Percentiles rank a stretch among this genome's conserved stretches.
Conservation (phyloP, 2,329 filamentous ascomycete genomes). For the Exserohilum rostratum region DNA sequence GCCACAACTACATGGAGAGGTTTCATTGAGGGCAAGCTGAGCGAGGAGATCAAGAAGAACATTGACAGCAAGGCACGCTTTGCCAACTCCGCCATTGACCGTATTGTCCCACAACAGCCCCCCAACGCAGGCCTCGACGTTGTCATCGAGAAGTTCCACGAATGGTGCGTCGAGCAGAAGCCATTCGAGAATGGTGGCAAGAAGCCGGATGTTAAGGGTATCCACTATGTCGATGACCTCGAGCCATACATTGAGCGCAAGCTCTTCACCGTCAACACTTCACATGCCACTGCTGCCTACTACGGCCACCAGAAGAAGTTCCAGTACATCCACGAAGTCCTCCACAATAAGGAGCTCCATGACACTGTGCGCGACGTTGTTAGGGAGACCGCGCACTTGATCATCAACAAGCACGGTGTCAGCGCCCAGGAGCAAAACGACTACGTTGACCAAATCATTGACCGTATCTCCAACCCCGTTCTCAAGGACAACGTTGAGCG, state of each 20-base stretch:
- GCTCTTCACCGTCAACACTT: slow-evolving; percentile 98
- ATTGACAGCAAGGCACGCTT: slow-evolving; percentile 81
- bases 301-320: slow-evolving; percentile 88
- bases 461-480: slow-evolving; percentile 90
- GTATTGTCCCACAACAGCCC: slow-evolving; percentile 93
- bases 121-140: slow-evolving; percentile 82
- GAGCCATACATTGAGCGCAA: slow-evolving; percentile 98
- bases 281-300: slow-evolving; percentile 94
- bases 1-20: slow-evolving; percentile 86
- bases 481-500: slow-evolving; percentile 93
- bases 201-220: slow-evolving; percentile 78
- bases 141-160: slow-evolving; percentile 97
- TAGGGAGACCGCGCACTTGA: slow-evolving; percentile 83
- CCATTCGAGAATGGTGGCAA: slow-evolving; percentile 74
- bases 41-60: slow-evolving; percentile 67
- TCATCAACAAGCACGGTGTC: slow-evolving; percentile 86
- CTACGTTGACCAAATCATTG: slow-evolving; percentile 92
- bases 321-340: slow-evolving; percentile 85
- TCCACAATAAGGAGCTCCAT: slow-evolving; percentile 80
- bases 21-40: slow-evolving; percentile 78
- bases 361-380: slow-evolving; percentile 79
- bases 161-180: slow-evolving; percentile 93
- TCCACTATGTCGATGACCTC: slow-evolving; percentile 92
- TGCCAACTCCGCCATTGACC: slow-evolving; percentile 97
- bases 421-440: slow-evolving; percentile 73